phyloP scores from a whole-genome alignment of 2,329 filamentous ascomycete genomes.

The Penicillium glabrum region DNA sequence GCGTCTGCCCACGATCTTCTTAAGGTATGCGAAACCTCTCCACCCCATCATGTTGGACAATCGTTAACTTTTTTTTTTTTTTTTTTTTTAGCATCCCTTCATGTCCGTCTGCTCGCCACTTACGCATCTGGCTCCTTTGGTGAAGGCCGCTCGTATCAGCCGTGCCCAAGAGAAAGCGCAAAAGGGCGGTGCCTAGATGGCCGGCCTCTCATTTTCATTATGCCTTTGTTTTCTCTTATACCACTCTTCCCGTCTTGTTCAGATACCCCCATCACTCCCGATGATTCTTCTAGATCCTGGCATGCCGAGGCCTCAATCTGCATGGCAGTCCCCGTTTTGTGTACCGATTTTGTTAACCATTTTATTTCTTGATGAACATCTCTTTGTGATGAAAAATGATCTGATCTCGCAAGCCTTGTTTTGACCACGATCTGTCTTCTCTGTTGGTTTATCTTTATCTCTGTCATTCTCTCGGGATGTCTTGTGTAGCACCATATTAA shows the following conservation, averaged over 20 bases:
- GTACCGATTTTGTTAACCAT: constrained; percentile 14
- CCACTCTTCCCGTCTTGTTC: constrained; percentile 32
- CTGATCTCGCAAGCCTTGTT: constrained; percentile 11
- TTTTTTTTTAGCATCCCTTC: constrained; percentile 65
- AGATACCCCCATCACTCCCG: constrained; percentile 27
- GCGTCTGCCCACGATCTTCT: constrained; percentile 92
- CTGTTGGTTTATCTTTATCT: neutral
- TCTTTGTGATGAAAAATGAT: constrained; percentile 19
- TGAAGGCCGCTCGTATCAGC: constrained; percentile 80
- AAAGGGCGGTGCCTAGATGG: constrained; percentile 48
- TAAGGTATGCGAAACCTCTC: constrained; percentile 62
- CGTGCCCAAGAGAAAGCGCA: constrained; percentile 80
- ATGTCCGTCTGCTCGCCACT: constrained; percentile 75
- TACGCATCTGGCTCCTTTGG: constrained; percentile 77
- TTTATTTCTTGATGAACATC: constrained; percentile 16
- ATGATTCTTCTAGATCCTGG: constrained; percentile 26
- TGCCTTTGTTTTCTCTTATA: constrained; percentile 19
- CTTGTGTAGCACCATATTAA: constrained; percentile 15
- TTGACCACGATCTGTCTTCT: neutral
- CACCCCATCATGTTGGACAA: neutral
- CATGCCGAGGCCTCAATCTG: constrained; percentile 14
- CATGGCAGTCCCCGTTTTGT: constrained; percentile 11
- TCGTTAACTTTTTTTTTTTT: constrained; percentile 17
- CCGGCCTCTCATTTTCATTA: neutral
- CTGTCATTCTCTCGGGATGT: neutral